Conservation (phyloP, 2,329 filamentous ascomycete species). For the Grosmannia clavigera region DNA sequence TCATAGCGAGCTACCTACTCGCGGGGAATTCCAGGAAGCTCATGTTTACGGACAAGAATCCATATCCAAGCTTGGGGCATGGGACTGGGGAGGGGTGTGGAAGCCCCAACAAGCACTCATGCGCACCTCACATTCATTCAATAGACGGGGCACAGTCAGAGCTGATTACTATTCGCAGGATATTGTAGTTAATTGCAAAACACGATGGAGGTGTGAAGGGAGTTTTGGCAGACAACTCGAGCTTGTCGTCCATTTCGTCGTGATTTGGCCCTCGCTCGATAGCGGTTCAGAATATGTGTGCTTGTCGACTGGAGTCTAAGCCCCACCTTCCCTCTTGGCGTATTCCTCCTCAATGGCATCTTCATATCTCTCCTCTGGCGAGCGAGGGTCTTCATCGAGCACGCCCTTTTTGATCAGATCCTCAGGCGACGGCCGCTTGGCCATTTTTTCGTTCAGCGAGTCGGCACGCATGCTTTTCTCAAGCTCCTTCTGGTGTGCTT, state of each 20-base stretch:
- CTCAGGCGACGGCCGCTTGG: conserved; percentile 63
- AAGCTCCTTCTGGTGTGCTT: conserved; percentile 72
- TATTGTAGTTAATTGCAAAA: background rate
- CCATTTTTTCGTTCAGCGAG: conserved; percentile 75
- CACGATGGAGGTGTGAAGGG: background rate
- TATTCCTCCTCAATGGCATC: conserved; percentile 54
- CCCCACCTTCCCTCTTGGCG: conserved; percentile 49
- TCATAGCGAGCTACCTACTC: background rate
- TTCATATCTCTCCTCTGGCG: conserved; percentile 42
- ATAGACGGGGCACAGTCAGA: no score
- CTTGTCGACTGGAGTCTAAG: conserved; percentile 20
- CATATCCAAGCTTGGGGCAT: no score
- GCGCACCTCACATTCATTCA: no score
- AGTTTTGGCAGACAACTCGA: background rate
- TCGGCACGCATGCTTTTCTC: conserved; percentile 81
- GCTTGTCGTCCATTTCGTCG: background rate
- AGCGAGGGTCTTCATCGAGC: conserved; percentile 53
- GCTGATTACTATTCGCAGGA: no score
- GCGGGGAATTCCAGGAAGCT: background rate
- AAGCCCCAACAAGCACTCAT: no score
- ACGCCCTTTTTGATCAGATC: conserved; percentile 70
- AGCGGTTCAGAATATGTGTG: background rate
- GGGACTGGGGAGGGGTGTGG: no score
- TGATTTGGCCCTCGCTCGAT: background rate
- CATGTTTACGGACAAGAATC: no score